Base-by-base conservation (phyloP, 768 basidiomycete genomes). In the Xerocomellus intermedius region DNA sequence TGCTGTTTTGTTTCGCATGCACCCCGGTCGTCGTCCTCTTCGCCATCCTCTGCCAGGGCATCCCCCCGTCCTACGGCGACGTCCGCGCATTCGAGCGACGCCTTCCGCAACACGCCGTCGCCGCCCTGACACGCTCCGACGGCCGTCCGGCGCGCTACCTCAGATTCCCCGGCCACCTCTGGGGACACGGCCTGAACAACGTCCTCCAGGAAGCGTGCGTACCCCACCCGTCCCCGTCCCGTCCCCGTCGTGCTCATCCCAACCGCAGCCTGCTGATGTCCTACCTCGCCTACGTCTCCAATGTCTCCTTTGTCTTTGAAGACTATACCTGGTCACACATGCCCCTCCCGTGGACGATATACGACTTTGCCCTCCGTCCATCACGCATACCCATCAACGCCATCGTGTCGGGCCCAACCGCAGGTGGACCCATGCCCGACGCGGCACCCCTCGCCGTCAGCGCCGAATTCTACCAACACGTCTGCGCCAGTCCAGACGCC, bases 141-240 rank as follows among this genome's bases (percentile, higher is more conserved):
- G 48, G 19, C 19, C 59, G 22, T 53, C 64, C 59, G 17, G 41
- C 47, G 9, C 65, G 65, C 43, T 85, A 78, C 55, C 57, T 85
- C 30, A 63, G 76, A 26, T 85, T 84, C 57, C 78, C 81, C 1
- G 75, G 75, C 19, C 82, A 84, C 56, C 50, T 84, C 6, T 83
- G 82, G 82, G 82, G 81, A 0, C 81, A 80, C 50, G 84, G 84
- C 1, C 72, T 84, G 53, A 84, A 85, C 65, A 86, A 85, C 52
- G 66, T 84, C 28, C 70, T 86, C 24, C 82, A 85, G 66, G 83
- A 86, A 76, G 73, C 77, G 82, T 84, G 63, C 56, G 82, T 77
- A 21, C 1, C 4, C 48, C 14, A 1, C 24, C 12, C 5, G 1
- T 4, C 22, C 32, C 9, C 19, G 5, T n/a, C 32, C 9, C 19